Conservation (phyloP, 2,329 filamentous ascomycete species). For the Xylaria sp. region DNA sequence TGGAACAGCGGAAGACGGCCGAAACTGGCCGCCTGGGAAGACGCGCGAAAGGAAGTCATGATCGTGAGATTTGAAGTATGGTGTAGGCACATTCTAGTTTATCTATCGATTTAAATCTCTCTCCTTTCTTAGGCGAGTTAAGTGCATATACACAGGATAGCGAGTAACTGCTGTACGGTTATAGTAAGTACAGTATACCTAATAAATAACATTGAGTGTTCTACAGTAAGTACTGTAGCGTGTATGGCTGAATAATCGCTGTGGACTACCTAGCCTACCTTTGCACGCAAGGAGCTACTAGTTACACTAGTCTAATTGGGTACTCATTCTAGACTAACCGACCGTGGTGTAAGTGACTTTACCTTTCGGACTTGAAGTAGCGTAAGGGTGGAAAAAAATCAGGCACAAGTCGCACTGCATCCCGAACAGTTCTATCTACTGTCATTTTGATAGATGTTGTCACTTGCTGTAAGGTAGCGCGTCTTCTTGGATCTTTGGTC, state of each 20-base stretch:
- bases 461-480: not conserved
- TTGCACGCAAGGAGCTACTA: too few species aligned
- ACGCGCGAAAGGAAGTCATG: not conserved
- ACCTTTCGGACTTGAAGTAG: not conserved
- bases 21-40: not conserved
- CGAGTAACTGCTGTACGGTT: too few species aligned
- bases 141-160: too few species aligned
- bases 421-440: too few species aligned
- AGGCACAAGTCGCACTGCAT: not conserved
- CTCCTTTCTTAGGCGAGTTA: not conserved
- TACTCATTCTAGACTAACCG: too few species aligned
- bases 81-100: too few species aligned
- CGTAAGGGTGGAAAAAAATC: not conserved
- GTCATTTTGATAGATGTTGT: not conserved
- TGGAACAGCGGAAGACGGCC: not conserved
- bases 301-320: too few species aligned
- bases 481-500: not conserved
- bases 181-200: not conserved
- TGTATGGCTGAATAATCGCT: slow-evolving; percentile 1
- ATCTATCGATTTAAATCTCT: not conserved
- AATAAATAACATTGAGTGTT: not conserved
- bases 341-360: not conserved
- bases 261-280: not conserved
- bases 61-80: not conserved
- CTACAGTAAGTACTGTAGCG: not conserved